Evolutionary conservation across 495 filamentous ascomycete species (phyloP).

Genomic region (Aspergillus diversus): DNA sequence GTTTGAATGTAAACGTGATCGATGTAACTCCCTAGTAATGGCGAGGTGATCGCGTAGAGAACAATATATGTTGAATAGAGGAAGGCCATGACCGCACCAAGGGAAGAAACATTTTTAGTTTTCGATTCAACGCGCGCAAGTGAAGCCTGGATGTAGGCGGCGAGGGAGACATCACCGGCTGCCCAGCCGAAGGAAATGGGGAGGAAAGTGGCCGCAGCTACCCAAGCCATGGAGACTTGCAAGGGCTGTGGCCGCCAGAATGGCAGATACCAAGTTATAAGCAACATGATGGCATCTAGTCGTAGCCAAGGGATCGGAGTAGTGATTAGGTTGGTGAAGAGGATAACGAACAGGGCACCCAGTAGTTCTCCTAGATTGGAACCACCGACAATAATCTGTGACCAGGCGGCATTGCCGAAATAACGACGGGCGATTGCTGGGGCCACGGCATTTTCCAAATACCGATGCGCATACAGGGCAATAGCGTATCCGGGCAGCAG

Average conservation of each 20-base stretch:
- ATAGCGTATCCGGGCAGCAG: slow-evolving; percentile 47
- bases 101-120: slow-evolving; percentile 43
- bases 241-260: slow-evolving; percentile 28
- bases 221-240: slow-evolving; percentile 41
- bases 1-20: slow-evolving; percentile 37
- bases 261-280: slow-evolving; percentile 42
- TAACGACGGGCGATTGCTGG: slow-evolving; percentile 45
- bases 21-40: slow-evolving; percentile 46
- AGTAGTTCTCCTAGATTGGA: slow-evolving; percentile 49
- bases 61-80: slow-evolving; percentile 50
- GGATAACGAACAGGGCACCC: slow-evolving; percentile 44
- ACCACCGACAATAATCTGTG: slow-evolving; percentile 50
- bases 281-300: slow-evolving; percentile 39
- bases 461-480: slow-evolving; percentile 48
- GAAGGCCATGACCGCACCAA: slow-evolving; percentile 53
- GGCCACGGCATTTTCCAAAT: slow-evolving; percentile 48
- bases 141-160: slow-evolving; percentile 49
- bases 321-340: slow-evolving; percentile 43
- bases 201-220: slow-evolving; percentile 44
- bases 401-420: slow-evolving; percentile 43
- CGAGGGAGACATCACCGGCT: slow-evolving; percentile 48
- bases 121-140: slow-evolving; percentile 40
- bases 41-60: slow-evolving; percentile 43
- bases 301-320: slow-evolving; percentile 52
- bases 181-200: slow-evolving; percentile 53